Percentiles rank a stretch among this genome's conserved stretches.
These are phyloP conservation scores for Erigeron canadensis DNA, from an alignment of 129 eudicot species.

Conservation along the genomic window DNA sequence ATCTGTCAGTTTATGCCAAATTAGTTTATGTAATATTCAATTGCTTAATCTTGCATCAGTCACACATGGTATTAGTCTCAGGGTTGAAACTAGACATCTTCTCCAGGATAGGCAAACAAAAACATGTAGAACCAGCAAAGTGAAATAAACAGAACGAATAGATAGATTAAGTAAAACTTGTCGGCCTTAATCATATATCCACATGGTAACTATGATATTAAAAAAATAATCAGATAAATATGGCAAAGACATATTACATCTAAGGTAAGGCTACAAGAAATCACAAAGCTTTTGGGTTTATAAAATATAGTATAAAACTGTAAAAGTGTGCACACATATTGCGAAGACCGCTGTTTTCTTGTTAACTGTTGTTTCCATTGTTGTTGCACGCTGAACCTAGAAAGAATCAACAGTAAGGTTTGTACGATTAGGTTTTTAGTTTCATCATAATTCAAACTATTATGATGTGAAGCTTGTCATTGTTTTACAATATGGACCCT, in stretches of 20 bases:
- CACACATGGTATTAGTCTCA: neutral
- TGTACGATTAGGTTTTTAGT: too few relatives aligned
- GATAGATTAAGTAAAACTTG: neutral
- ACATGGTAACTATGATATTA: neutral
- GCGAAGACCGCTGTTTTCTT: neutral
- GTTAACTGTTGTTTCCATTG: too few relatives aligned
- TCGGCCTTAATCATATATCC: neutral
- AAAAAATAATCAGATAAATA: neutral
- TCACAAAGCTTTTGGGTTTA: neutral
- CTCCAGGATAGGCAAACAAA: neutral
- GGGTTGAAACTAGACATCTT: neutral
- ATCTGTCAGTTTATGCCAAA: neutral
- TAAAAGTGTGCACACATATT: neutral
- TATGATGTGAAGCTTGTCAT: too few relatives aligned
- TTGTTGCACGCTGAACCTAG: too few relatives aligned
- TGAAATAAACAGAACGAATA: neutral
- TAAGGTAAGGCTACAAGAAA: neutral
- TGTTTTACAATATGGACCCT: neutral
- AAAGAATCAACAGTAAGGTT: too few relatives aligned
- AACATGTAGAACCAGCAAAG: constrained; percentile 1
- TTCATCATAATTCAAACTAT: too few relatives aligned
- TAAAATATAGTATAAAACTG: neutral
- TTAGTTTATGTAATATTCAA: neutral
- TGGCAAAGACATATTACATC: neutral
- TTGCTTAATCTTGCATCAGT: neutral